A percentile compares a stretch with the other conserved stretches of the same genome.
Evolutionary conservation across 345 rosid species (phyloP).

Genomic region (Garcia nutans): DNA sequence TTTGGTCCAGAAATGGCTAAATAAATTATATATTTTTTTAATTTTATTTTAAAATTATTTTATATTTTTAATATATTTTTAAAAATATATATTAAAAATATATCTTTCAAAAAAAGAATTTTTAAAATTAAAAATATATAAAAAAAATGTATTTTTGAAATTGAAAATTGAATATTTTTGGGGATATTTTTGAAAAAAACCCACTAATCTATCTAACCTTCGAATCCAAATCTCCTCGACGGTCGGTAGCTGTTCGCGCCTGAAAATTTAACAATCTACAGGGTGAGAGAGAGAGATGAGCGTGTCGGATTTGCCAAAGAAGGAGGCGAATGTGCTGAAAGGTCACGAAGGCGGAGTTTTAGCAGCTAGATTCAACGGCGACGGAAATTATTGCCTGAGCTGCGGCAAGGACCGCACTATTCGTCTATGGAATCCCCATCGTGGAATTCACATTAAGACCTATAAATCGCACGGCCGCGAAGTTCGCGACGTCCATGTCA

Average conservation of each 20-base stretch:
- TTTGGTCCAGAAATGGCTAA: too few species aligned
- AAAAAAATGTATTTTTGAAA: too few species aligned
- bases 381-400: conserved; percentile 88
- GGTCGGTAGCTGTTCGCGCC: not conserved
- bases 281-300: conserved; percentile 11
- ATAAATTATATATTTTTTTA: too few species aligned
- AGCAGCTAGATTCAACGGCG: conserved; percentile 68
- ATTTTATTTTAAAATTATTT: too few species aligned
- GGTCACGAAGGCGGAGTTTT: conserved; percentile 25
- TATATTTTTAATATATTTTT: too few species aligned
- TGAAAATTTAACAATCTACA: not conserved
- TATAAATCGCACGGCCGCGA: conserved; percentile 97
- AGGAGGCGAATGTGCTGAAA: conserved; percentile 11
- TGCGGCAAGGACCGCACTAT: conserved; percentile 98
- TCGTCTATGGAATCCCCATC: conserved; percentile 98
- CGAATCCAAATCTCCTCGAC: not conserved
- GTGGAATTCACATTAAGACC: conserved; percentile 87
- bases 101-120: too few species aligned
- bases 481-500: conserved; percentile 95
- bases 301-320: conserved; percentile 3
- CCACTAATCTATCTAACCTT: too few species aligned
- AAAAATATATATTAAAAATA: too few species aligned
- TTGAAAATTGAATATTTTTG: too few species aligned
- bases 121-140: too few species aligned
- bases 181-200: too few species aligned